A percentile compares a stretch with the other conserved stretches of the same genome.
Evolutionary conservation across 2,329 filamentous ascomycete species (phyloP).

Genomic region (Neurospora sp.): DNA sequence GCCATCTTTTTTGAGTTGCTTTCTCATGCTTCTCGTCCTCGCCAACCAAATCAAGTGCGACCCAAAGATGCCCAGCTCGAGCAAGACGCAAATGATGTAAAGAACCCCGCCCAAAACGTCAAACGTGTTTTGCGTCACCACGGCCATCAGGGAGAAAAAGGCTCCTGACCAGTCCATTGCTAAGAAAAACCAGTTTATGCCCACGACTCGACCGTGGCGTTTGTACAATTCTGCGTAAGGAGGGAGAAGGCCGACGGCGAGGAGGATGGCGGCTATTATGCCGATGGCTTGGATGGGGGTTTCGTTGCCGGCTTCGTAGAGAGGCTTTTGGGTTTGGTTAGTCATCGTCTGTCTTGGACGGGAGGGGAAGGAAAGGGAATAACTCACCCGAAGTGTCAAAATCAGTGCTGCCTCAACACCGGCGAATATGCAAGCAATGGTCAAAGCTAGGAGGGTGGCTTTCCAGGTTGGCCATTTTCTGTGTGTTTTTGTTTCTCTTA

Average conservation of each 20-base stretch:
- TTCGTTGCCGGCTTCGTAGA: slow-evolving; percentile 42
- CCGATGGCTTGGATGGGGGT: slow-evolving; percentile 48
- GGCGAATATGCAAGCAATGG: slow-evolving; percentile 34
- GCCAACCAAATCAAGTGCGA: slow-evolving; percentile 51
- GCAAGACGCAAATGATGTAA: slow-evolving; percentile 47
- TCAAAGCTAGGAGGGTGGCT: slow-evolving; percentile 30
- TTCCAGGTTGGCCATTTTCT: slow-evolving; percentile 39
- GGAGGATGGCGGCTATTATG: slow-evolving; percentile 45
- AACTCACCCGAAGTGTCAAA: slow-evolving; percentile 41
- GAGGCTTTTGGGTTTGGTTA: slow-evolving; percentile 29
- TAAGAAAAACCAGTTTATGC: slow-evolving; percentile 50
- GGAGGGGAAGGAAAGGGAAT: not conserved
- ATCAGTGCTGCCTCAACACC: slow-evolving; percentile 47
- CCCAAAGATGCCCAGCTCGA: slow-evolving; percentile 51
- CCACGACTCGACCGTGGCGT: slow-evolving; percentile 49
- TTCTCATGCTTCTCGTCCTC: slow-evolving; percentile 42
- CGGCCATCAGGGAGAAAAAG: slow-evolving; percentile 53
- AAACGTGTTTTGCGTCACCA: slow-evolving; percentile 50
- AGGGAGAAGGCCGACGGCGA: slow-evolving; percentile 46
- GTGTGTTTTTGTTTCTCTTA: not conserved
- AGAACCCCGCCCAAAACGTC: slow-evolving; percentile 50
- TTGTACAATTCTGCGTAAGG: slow-evolving; percentile 56
- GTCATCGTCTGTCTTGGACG: no score
- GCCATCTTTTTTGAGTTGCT: slow-evolving; percentile 39
- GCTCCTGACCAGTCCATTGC: slow-evolving; percentile 51